Conservation (phyloP, 2,329 filamentous ascomycete genomes). For the Epichloe bromicola region DNA sequence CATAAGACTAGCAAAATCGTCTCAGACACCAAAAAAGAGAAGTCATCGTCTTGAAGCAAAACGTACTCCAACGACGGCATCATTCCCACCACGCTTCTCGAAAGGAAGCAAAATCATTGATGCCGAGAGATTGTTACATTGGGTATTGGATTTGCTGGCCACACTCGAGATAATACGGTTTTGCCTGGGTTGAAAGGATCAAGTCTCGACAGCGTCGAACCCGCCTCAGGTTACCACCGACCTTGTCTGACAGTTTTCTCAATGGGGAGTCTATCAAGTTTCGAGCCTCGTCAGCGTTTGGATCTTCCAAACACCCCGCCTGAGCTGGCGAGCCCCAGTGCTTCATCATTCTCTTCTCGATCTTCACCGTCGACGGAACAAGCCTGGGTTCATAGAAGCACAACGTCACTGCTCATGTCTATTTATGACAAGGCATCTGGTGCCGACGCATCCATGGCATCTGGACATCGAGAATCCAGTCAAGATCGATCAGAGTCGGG, state of each 20-base stretch:
- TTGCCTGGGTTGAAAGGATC: neutral
- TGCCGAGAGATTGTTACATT: neutral
- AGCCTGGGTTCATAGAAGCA: slow-evolving; percentile 27
- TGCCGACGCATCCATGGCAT: slow-evolving; percentile 29
- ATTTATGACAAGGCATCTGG: slow-evolving; percentile 38
- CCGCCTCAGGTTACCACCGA: neutral
- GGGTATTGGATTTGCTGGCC: neutral
- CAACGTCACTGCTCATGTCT: slow-evolving; percentile 42
- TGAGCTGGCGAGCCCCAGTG: slow-evolving; percentile 38
- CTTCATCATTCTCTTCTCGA: slow-evolving; percentile 33
- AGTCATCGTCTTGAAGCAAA: neutral
- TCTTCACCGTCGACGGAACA: slow-evolving; percentile 30
- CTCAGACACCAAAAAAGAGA: neutral
- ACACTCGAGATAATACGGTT: neutral
- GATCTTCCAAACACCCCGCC: slow-evolving; percentile 40
- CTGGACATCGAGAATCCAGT: slow-evolving; percentile 22
- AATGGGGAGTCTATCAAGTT: slow-evolving; percentile 42
- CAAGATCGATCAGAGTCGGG: slow-evolving; percentile 22
- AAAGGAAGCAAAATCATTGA: neutral
- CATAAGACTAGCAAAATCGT: neutral
- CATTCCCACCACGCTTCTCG: neutral
- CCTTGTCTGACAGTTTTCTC: slow-evolving; percentile 18
- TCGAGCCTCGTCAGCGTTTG: slow-evolving; percentile 37
- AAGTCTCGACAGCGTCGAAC: neutral
- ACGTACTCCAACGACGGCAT: neutral